Conservation (phyloP, 768 basidiomycete genomes). For the Antrodiella citrinella region DNA sequence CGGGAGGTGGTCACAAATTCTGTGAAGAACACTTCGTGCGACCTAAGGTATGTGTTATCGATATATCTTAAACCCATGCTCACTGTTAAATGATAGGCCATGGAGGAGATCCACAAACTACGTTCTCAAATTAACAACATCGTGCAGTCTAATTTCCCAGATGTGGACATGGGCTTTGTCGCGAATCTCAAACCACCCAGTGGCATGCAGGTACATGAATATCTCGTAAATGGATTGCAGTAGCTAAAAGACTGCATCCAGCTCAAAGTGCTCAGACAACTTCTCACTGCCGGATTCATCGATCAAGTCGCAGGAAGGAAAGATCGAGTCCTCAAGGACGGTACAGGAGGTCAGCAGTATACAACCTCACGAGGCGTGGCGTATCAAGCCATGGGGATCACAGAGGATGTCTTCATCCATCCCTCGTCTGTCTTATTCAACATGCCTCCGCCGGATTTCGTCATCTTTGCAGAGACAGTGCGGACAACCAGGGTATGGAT, state of each 20-base stretch:
- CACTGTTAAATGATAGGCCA: constrained; percentile 48
- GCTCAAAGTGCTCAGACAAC: constrained; percentile 86
- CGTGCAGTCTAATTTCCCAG: constrained; percentile 70
- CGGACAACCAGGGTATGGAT: constrained; percentile 69
- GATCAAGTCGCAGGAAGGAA: constrained; percentile 92
- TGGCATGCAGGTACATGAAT: constrained; percentile 74
- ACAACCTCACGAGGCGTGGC: constrained; percentile 72
- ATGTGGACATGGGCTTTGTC: constrained; percentile 48
- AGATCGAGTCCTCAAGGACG: constrained; percentile 60
- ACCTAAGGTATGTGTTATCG: constrained; percentile 50
- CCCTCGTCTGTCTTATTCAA: constrained; percentile 1
- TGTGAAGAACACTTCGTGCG: constrained; percentile 88
- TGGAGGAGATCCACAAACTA: constrained; percentile 98
- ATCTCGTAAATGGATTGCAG: constrained; percentile 2
- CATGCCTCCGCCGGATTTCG: constrained; percentile 55
- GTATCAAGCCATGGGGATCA: constrained; percentile 72
- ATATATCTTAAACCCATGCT: constrained; percentile 1
- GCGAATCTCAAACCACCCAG: constrained; percentile 69
- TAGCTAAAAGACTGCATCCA: constrained; percentile 25
- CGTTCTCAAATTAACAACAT: constrained; percentile 84
- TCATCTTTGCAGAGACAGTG: constrained; percentile 79
- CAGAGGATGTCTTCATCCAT: constrained; percentile 56
- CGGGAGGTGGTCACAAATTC: constrained; percentile 71
- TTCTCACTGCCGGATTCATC: constrained; percentile 84
- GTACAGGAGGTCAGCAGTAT: constrained; percentile 52